phyloP scores from a whole-genome alignment of 1,284 basidiomycete genomes.

The Ceratobasidium sp. region DNA sequence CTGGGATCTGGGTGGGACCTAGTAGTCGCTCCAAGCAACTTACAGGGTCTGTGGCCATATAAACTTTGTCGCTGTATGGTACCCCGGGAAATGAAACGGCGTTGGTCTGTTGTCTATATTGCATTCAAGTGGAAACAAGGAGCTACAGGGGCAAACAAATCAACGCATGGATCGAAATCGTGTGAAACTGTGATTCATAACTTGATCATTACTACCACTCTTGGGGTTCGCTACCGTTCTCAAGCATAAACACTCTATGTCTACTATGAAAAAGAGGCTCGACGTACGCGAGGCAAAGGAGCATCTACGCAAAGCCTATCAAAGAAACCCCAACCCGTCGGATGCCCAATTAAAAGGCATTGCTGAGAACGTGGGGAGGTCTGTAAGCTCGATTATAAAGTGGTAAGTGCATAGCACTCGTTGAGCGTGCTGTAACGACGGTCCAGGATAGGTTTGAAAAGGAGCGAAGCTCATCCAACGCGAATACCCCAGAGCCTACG shows the following conservation, averaged over 20 bases:
- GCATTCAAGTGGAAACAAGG: not conserved
- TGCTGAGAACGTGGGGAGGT: conserved; percentile 6
- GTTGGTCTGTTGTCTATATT: no score
- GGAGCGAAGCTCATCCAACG: conserved; percentile 9
- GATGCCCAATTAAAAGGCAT: not conserved
- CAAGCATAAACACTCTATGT: not conserved
- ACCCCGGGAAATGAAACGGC: no score
- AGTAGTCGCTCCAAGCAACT: conserved; percentile 65
- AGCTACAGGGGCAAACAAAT: no score
- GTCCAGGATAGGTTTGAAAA: conserved; percentile 7
- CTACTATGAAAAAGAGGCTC: not conserved
- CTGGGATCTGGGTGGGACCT: conserved; percentile 63
- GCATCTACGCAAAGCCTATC: conserved; percentile 7
- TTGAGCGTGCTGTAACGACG: not conserved
- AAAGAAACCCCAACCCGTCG: conserved; percentile 15
- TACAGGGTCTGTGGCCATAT: conserved; percentile 54
- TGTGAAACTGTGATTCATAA: not conserved
- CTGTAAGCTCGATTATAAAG: conserved; percentile 3
- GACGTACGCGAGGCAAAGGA: conserved; percentile 13
- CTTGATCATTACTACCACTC: not conserved
- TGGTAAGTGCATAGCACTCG: conserved; percentile 10
- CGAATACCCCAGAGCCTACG: not conserved
- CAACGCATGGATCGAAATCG: no score
- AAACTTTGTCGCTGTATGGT: not conserved
- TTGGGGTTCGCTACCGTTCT: not conserved